phyloP scores from a whole-genome alignment of 331 rosid genomes.

The Rhamnella rubrinervis region DNA sequence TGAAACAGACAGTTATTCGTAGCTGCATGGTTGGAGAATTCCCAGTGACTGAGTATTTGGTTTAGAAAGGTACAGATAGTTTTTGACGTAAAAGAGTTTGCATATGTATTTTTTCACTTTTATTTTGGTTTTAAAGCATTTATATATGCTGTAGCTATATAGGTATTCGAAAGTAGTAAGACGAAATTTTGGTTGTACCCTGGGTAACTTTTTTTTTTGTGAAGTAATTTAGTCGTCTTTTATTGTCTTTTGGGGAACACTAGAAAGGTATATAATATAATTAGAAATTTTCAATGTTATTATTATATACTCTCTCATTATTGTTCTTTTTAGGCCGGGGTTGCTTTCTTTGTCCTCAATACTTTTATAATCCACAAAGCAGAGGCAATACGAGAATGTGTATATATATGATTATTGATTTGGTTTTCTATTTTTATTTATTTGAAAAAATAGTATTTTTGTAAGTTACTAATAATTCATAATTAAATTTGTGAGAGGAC shows the following conservation, averaged over 20 bases:
- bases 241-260: conserved; percentile 21
- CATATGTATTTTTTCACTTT: conserved; percentile 19
- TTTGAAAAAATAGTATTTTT: too few relatives aligned
- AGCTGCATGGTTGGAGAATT: conserved; percentile 28
- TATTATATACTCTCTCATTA: too few relatives aligned
- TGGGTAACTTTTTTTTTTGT: conserved; percentile 27
- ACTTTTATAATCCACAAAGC: too few relatives aligned
- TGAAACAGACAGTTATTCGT: conserved; percentile 38
- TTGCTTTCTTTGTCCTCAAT: too few relatives aligned
- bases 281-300: not conserved
- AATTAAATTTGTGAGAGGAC: too few relatives aligned
- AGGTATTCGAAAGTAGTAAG: conserved; percentile 18
- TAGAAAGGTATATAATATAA: not conserved
- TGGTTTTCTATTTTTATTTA: too few relatives aligned
- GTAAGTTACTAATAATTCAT: too few relatives aligned
- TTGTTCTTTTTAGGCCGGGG: not conserved
- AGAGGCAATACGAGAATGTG: too few relatives aligned
- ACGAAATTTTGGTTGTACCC: conserved; percentile 34
- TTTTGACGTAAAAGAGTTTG: conserved; percentile 30
- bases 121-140: conserved; percentile 15
- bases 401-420: too few relatives aligned
- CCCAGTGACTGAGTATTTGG: not conserved
- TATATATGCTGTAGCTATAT: conserved; percentile 1
- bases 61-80: conserved; percentile 16
- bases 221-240: conserved; percentile 25